Conservation (phyloP, 495 filamentous ascomycete genomes). For the Hypoxylon crocopeplum region DNA sequence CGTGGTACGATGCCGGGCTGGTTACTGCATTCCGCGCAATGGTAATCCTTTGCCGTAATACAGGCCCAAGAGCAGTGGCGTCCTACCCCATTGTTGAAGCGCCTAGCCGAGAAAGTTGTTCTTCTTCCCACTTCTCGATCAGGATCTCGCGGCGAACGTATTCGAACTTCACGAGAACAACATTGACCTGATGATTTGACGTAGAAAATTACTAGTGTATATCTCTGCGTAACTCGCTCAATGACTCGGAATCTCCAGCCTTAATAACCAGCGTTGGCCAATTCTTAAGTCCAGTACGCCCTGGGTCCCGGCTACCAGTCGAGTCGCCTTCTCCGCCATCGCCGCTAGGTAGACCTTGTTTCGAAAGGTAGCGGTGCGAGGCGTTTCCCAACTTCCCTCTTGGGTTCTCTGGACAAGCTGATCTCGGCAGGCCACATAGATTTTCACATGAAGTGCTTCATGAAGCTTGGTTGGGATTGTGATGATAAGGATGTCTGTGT, state of each 20-base stretch:
- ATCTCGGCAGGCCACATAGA: not conserved
- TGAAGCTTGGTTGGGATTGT: not conserved
- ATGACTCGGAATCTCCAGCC: not conserved
- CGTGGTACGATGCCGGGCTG: not conserved
- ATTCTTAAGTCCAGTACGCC: not conserved
- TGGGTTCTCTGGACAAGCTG: not conserved
- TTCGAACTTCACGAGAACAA: not conserved
- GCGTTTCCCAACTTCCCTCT: not conserved
- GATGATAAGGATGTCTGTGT: not conserved
- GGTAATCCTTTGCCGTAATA: not conserved
- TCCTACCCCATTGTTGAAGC: not conserved
- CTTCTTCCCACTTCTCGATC: conserved; percentile 5
- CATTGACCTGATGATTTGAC: conserved; percentile 1
- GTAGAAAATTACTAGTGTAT: not conserved
- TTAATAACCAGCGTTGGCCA: conserved; percentile 2
- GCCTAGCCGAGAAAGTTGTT: not conserved
- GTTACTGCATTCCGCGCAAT: not conserved
- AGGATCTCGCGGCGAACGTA: not conserved
- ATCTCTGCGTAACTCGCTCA: not conserved
- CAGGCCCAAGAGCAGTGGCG: not conserved
- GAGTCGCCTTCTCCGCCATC: conserved; percentile 1
- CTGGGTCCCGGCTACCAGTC: not conserved
- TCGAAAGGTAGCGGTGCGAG: not conserved
- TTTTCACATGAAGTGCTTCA: not conserved
- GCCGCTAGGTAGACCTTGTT: not conserved